Evolutionary conservation across 1,284 basidiomycete species (phyloP).

Genomic region (Ustilago lituana): DNA sequence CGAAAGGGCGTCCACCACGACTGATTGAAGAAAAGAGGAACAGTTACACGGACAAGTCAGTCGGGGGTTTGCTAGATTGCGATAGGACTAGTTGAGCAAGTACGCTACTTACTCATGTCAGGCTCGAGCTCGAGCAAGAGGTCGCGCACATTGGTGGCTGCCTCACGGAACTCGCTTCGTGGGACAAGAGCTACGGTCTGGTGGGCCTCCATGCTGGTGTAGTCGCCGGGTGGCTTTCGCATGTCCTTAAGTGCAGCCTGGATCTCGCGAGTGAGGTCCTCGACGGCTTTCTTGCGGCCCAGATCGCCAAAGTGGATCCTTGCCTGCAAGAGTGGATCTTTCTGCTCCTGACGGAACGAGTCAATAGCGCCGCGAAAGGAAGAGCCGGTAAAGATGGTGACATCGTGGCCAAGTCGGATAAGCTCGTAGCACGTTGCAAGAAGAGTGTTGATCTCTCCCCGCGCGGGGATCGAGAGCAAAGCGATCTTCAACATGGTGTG

Average conservation of each 20-base stretch:
- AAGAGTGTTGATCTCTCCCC: slow-evolving; percentile 49
- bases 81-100: no score
- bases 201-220: slow-evolving; percentile 28
- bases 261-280: slow-evolving; percentile 33
- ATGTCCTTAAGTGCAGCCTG: slow-evolving; percentile 28
- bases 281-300: slow-evolving; percentile 18
- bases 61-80: no score
- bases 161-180: slow-evolving; percentile 27
- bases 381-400: slow-evolving; percentile 32
- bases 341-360: slow-evolving; percentile 23
- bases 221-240: slow-evolving; percentile 32
- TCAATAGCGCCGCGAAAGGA: slow-evolving; percentile 30
- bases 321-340: slow-evolving; percentile 12
- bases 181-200: slow-evolving; percentile 25
- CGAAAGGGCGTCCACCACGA: slow-evolving; percentile 54
- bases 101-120: slow-evolving; percentile 37
- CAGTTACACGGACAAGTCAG: no score
- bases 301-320: slow-evolving; percentile 27
- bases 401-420: slow-evolving; percentile 26
- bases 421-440: slow-evolving; percentile 41
- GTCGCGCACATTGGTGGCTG: slow-evolving; percentile 38
- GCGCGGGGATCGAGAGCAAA: slow-evolving; percentile 39
- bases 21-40: slow-evolving; percentile 6
- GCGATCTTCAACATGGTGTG: slow-evolving; percentile 50
- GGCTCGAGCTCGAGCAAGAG: slow-evolving; percentile 37